Conservation (phyloP, 305 asterid species). For the Euphrasia arctica region DNA sequence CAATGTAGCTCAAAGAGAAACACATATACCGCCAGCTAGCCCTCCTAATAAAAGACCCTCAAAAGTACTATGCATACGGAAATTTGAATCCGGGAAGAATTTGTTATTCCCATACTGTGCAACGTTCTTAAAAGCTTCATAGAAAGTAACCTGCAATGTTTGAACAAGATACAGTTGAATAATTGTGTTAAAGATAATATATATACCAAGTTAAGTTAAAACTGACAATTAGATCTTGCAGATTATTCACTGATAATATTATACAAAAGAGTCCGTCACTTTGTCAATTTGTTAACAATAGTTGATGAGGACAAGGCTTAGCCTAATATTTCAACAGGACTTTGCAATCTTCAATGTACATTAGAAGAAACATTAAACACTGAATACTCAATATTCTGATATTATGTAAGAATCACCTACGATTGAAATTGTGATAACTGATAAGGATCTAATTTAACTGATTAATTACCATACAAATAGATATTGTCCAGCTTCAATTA, state of each 20-base stretch:
- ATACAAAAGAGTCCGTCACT: background rate
- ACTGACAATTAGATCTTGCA: background rate
- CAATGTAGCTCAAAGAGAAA: background rate
- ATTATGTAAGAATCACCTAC: conserved; percentile 1
- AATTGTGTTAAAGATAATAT: background rate
- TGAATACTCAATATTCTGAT: background rate
- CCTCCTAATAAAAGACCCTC: conserved; percentile 86
- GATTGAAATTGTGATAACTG: conserved; percentile 1
- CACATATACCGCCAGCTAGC: conserved; percentile 66
- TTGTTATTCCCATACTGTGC: conserved; percentile 53
- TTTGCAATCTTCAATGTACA: conserved; percentile 6
- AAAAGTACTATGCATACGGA: conserved; percentile 41
- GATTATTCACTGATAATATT: background rate
- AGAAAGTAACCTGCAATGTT: conserved; percentile 60
- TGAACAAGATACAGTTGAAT: conserved; percentile 2
- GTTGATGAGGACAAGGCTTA: background rate
- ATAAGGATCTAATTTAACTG: background rate
- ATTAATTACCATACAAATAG: conserved; percentile 11
- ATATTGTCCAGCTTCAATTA: conserved; percentile 1
- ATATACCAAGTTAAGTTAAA: conserved; percentile 3
- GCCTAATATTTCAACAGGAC: conserved; percentile 1
- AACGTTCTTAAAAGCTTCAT: conserved; percentile 63
- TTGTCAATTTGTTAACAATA: conserved; percentile 20
- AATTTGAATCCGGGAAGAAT: conserved; percentile 44
- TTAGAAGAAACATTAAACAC: background rate